phyloP scores from a whole-genome alignment of 345 rosid genomes.

The Eucalyptus guilfoylei region DNA sequence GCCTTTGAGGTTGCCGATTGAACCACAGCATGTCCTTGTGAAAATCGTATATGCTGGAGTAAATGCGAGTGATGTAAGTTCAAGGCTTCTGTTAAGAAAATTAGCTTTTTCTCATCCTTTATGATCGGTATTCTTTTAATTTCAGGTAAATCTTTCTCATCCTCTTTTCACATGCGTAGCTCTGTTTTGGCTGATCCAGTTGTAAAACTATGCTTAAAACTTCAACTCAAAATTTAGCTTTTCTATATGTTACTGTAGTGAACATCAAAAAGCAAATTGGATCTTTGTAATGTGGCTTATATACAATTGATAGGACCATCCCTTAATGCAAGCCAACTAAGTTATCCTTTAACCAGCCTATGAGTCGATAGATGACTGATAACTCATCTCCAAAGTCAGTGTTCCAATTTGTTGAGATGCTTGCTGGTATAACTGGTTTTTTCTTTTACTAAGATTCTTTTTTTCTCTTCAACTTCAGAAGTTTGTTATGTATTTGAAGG shows the following conservation, averaged over 20 bases:
- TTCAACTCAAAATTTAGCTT: background rate
- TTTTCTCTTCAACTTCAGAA: background rate
- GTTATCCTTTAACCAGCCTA: background rate
- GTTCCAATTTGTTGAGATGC: background rate
- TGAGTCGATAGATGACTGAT: background rate
- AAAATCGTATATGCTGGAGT: slow-evolving; percentile 93
- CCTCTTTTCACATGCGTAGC: background rate
- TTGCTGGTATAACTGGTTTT: background rate
- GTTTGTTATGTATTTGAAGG: background rate
- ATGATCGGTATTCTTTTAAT: background rate
- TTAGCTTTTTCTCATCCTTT: background rate
- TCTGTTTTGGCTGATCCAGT: background rate
- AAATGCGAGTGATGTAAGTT: slow-evolving; percentile 99
- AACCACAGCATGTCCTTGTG: slow-evolving; percentile 61
- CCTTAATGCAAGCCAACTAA: background rate
- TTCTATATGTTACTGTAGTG: background rate
- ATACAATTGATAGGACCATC: background rate
- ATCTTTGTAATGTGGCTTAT: background rate
- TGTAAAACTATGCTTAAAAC: background rate
- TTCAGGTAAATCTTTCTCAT: background rate
- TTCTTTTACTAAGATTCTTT: background rate
- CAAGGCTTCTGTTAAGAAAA: background rate
- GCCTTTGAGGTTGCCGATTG: slow-evolving; percentile 52
- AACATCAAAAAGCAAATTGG: background rate
- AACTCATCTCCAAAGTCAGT: background rate